Base-by-base conservation (phyloP, 768 basidiomycete species). In the Candolleomyces eurysporus region DNA sequence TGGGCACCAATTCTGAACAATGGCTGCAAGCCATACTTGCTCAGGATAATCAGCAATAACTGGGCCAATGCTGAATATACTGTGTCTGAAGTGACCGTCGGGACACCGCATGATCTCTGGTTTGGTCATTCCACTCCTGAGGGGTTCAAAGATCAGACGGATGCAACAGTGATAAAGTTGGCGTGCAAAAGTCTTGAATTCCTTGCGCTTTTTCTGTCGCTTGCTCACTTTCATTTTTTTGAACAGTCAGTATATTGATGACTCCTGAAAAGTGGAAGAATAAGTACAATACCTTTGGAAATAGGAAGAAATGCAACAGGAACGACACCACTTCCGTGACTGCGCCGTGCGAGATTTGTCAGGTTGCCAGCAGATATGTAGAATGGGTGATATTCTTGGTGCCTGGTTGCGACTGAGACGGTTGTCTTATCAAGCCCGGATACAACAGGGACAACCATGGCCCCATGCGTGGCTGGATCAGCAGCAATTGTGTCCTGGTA, bases 401-500 rank as follows among this genome's bases (percentile, higher is more conserved):
- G 73, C 1, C 77, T 74, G 0, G 78, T 79, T 0, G 71, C 73
- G 17, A 76, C 74, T 0, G 75, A 80, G 0, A 79, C 76, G 0
- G 76, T 79, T 0, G 78, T 80, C 60, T 80, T 80, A 59, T 82
- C 75, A 57, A 74, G 77, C 1, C 78, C 77, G 1, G 63, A 61
- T 17, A 79, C 59, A 21, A 78, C 61, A 0, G 72, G 68, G 3
- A 73, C 64, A 36, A 75, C 62, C 64, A 75, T 71, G 0, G 71
- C 61, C 9, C 77, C 78, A 50, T 70, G 68, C 6, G 63, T 72
- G 26, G 45, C 22, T 7, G 65, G 53, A 57, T 72, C 60, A 21
- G 64, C 26, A 3, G 68, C 57, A 59, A 74, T 73, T 17, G 49
- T 65, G 56, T 75, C 69, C 73, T 76, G 4, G 2, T 26, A 26